These are phyloP conservation scores for Nakaseomyces nivariensis DNA, from an alignment of 1,139 yeast species.

Conservation along the genomic window DNA sequence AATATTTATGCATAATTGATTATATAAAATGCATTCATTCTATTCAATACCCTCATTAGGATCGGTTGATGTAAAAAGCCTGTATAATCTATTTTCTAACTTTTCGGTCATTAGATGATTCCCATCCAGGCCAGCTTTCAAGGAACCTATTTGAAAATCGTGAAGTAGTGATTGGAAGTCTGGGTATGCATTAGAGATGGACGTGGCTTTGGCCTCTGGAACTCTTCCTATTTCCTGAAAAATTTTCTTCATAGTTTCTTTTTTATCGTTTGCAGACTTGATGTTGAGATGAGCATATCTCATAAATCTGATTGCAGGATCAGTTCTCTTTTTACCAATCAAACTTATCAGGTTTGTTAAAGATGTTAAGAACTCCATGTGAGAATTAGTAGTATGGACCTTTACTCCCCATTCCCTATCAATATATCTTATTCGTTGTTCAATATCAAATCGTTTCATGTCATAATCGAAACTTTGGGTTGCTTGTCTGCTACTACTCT, in stretches of 20 bases:
- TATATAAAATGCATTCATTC: not conserved
- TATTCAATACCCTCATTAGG: slow-evolving; percentile 35
- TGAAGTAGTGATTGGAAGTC: slow-evolving; percentile 33
- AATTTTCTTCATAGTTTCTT: slow-evolving; percentile 40
- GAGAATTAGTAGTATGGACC: slow-evolving; percentile 21
- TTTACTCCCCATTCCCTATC: slow-evolving; percentile 22
- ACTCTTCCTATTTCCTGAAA: slow-evolving; percentile 47
- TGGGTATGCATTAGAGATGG: slow-evolving; percentile 31
- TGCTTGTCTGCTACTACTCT: slow-evolving; percentile 8
- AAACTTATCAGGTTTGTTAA: slow-evolving; percentile 48
- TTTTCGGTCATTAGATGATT: slow-evolving; percentile 33
- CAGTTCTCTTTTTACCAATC: slow-evolving; percentile 44
- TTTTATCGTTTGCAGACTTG: slow-evolving; percentile 42
- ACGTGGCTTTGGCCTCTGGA: slow-evolving; percentile 36
- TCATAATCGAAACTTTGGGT: slow-evolving; percentile 8
- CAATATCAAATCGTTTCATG: slow-evolving; percentile 16
- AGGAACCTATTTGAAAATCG: slow-evolving; percentile 24
- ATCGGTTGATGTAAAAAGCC: slow-evolving; percentile 41
- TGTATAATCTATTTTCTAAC: slow-evolving; percentile 38
- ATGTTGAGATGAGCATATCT: slow-evolving; percentile 45
- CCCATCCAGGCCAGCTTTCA: slow-evolving; percentile 30
- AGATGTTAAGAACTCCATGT: slow-evolving; percentile 45
- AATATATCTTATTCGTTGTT: slow-evolving; percentile 18
- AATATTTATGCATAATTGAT: no score
- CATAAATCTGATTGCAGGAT: slow-evolving; percentile 44